Base-by-base conservation (phyloP, 116 monocot genomes). In the Phalaenopsis hybrid region DNA sequence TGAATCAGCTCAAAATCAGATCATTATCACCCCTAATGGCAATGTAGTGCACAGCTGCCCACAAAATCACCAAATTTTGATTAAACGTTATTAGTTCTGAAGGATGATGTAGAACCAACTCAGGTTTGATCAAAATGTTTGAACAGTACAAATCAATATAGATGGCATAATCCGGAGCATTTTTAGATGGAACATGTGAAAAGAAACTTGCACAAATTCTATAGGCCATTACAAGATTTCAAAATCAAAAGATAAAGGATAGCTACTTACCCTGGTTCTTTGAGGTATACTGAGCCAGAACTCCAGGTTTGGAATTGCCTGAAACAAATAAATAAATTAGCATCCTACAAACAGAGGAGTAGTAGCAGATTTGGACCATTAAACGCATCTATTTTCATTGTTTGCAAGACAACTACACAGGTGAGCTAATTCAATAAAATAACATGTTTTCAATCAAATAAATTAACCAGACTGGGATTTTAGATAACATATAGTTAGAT, bases 241-340 rank as follows among this genome's bases (percentile, higher is more conserved):
- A 15, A 72, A 72, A 72, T 13, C 3, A 72, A 61, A 82, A 25
- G 44, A 4, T 65, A 23, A 37, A 46, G 79, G 18, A 37, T 8
- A 44, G 43, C 13, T 20, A 79, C 87, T 81, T 89, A 94, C 96
- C 84, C 63, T 82, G 67, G 81, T 83, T 82, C 84, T 94, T 82
- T 83, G 86, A 49, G 91, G 91, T 84, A 92, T 79, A 89, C 88
- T 87, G 45, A 87, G 75, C 96, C 94, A 96, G 83, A 94, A 89
- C 37, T 88, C 86, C 86, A 96, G 79, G 80, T 96, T 90, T 45
- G 96, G 96, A 77, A 96, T 87, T 44, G 87, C 96, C 96, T 96
- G 84, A 75, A 87, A 84, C 8, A 75, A 75, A 48, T 17, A 75
- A 46, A 45, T 48, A 46, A 75, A 46, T 44, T 45, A 75, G 75